These are phyloP conservation scores for Acacia confusa DNA, from an alignment of 306 rosid genomes.

Conservation along the genomic window DNA sequence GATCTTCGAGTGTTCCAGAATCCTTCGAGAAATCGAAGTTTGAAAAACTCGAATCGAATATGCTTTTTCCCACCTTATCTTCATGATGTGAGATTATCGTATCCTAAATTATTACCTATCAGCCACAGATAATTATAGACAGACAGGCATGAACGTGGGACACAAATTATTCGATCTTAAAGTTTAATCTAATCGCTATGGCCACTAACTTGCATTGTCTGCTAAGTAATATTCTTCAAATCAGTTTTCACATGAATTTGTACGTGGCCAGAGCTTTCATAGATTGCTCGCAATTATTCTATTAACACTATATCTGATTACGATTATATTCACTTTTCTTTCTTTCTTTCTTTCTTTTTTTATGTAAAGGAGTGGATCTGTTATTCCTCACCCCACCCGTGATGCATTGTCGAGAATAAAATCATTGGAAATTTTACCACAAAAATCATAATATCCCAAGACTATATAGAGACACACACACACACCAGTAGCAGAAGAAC, in stretches of 20 bases:
- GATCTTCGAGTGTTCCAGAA: background rate
- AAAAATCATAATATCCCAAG: background rate
- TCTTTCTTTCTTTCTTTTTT: no score
- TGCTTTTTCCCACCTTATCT: background rate
- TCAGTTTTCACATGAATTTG: background rate
- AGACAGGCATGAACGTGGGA: background rate
- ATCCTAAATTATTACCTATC: constrained; percentile 7
- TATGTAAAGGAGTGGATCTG: constrained; percentile 35
- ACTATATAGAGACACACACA: no score
- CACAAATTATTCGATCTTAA: constrained; percentile 4
- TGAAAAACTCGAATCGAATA: background rate
- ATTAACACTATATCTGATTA: background rate
- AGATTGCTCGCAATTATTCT: constrained; percentile 14
- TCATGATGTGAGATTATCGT: background rate
- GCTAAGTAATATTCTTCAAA: constrained; percentile 1
- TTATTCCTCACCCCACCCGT: constrained; percentile 42
- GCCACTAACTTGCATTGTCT: constrained; percentile 1
- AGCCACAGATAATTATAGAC: background rate
- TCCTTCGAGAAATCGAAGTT: background rate
- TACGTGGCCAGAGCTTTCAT: background rate
- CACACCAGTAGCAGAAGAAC: background rate
- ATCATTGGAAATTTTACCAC: constrained; percentile 31
- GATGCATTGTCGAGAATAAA: constrained; percentile 49
- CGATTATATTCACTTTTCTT: background rate
- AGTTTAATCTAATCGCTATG: constrained; percentile 14